A percentile compares a stretch with the other conserved stretches of the same genome.
These are phyloP conservation scores for Fagopyrum esculentum DNA, from an alignment of 148 eudicot genomes.

Conservation along the genomic window DNA sequence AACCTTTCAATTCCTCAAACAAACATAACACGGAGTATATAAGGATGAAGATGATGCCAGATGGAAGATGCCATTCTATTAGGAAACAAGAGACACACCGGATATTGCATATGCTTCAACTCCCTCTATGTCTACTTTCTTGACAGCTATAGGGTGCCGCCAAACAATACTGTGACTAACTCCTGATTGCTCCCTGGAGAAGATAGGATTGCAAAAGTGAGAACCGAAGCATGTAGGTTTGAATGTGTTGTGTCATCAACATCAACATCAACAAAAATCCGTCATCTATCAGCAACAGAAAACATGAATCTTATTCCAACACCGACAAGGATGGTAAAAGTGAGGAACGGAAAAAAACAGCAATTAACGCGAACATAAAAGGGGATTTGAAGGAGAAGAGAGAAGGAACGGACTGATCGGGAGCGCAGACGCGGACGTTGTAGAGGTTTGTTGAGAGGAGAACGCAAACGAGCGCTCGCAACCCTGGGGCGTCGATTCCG, in stretches of 20 bases:
- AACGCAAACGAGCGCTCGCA: constrained; percentile 60
- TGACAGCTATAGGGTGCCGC: constrained; percentile 58
- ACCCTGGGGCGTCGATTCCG: constrained; percentile 87
- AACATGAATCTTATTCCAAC: not conserved
- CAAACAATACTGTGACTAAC: constrained; percentile 79
- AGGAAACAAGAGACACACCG: constrained; percentile 33
- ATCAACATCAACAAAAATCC: not conserved
- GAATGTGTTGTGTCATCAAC: not conserved
- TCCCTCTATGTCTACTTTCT: constrained; percentile 69
- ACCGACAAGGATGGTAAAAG: not conserved
- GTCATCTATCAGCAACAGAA: not conserved
- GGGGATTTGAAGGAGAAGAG: not conserved
- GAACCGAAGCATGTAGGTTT: not conserved
- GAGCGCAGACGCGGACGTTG: constrained; percentile 74
- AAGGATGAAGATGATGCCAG: not conserved
- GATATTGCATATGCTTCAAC: constrained; percentile 77
- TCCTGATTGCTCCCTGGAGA: constrained; percentile 77
- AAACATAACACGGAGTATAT: not conserved
- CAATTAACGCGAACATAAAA: not conserved
- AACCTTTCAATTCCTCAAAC: not conserved
- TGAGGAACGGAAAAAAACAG: not conserved
- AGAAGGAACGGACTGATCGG: constrained; percentile 55
- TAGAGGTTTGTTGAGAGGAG: constrained; percentile 61
- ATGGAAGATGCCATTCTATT: not conserved
- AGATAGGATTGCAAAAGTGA: not conserved